Base-by-base conservation (phyloP, 306 rosid genomes). In the Citrullus mucosospermus region DNA sequence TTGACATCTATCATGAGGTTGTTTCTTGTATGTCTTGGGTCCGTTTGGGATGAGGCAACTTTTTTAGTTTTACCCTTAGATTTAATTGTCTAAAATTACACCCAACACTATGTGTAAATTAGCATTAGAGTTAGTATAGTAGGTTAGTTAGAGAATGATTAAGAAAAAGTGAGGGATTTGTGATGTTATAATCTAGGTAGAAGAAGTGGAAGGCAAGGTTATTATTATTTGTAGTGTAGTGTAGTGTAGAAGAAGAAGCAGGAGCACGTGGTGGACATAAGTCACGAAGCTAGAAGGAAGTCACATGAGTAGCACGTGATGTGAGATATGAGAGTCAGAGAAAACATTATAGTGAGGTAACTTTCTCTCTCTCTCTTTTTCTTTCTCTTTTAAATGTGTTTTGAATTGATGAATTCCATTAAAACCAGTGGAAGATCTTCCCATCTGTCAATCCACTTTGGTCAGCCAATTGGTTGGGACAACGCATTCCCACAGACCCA, bases 371-470 rank as follows among this genome's bases (percentile, higher is more conserved):
- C 48, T 43, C 48, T 43, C 28, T 4, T 2, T 20, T 5, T 57
- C 1, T 58, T 4, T 22, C 4, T 25, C 6, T 22, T 6, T 20
- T 4, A 7, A 13, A 8, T 65, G 25, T 65, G 72, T 38, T 65
- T 36, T 9, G 1, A 25, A 25, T 25, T 25, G 28, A 25, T 9
- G 36, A 32, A 43, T 43, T 61, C 22, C 51, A 66, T 66, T 67
- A 25, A 60, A 60, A 60, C 34, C 17, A 68, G 34, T 39, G 74
- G 53, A 25, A 67, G 30, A 6, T 18, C 18, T 43, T 9, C n/a
- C 55, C n/a, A 67, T 67, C 56, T 69, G 75, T 69, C 75, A 69
- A 22, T 22, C 75, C 75, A 69, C 56, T 44, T 20, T n/a, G 30
- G 51, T 66, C 9, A 39, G 3, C 16, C 73, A 38, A 67, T 67